These are phyloP conservation scores for Amanita bisporigera DNA, from an alignment of 1,284 basidiomycete genomes.

Conservation along the genomic window DNA sequence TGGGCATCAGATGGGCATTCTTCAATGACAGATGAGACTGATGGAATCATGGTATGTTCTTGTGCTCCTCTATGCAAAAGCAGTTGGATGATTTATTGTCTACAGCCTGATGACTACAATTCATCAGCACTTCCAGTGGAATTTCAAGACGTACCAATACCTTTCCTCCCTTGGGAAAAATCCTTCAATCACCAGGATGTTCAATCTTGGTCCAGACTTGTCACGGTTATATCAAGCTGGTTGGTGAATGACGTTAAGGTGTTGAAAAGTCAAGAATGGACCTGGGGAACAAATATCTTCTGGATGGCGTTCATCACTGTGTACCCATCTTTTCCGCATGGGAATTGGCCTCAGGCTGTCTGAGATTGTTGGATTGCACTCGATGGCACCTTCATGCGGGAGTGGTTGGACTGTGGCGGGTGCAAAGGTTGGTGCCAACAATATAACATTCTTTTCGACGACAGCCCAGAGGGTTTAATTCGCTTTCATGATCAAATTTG, in stretches of 20 bases:
- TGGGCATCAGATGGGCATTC: no score
- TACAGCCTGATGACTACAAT: conserved; percentile 1
- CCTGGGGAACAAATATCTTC: conserved; percentile 14
- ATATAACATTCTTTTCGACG: background rate
- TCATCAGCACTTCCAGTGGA: background rate
- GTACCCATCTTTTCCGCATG: conserved; percentile 11
- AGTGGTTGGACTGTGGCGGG: conserved; percentile 2
- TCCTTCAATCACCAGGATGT: conserved; percentile 2
- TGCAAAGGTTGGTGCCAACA: conserved; percentile 1
- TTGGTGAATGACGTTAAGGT: conserved; percentile 3
- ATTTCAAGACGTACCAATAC: background rate
- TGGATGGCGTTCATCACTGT: conserved; percentile 14
- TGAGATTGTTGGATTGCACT: conserved; percentile 10
- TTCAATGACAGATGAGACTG: no score
- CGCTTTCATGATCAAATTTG: conserved; percentile 2
- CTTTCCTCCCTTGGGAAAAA: conserved; percentile 2
- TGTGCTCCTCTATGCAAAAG: no score
- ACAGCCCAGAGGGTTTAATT: background rate
- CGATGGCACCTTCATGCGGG: conserved; percentile 11
- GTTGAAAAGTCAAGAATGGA: conserved; percentile 6
- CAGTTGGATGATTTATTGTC: no score
- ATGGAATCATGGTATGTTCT: no score
- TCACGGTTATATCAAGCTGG: conserved; percentile 4
- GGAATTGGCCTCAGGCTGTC: conserved; percentile 10
- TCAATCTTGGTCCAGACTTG: conserved; percentile 3